A percentile compares a stretch with the other conserved stretches of the same genome.
phyloP scores from a whole-genome alignment of 306 rosid species.

The Prinsepia uniflora region DNA sequence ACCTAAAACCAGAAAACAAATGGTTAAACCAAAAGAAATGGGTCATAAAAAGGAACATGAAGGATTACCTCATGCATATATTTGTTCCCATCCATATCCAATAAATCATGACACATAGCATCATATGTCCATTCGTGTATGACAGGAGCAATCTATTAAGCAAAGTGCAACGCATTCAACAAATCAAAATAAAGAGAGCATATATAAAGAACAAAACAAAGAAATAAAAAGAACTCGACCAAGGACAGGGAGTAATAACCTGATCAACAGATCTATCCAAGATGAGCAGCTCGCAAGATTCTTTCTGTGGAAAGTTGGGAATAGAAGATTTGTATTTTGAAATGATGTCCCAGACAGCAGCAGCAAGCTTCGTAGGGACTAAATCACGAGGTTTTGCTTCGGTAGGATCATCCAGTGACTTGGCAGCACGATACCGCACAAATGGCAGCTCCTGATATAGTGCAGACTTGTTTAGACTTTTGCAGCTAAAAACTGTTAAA shows the following conservation, averaged over 20 bases:
- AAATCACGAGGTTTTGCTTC: constrained; percentile 42
- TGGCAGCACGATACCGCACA: constrained; percentile 64
- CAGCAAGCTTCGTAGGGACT: constrained; percentile 71
- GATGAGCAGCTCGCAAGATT: constrained; percentile 91
- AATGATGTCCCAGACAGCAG: constrained; percentile 64
- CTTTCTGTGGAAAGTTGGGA: constrained; percentile 72
- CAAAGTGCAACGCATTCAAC: constrained; percentile 20
- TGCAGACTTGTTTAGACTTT: constrained; percentile 15
- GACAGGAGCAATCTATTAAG: constrained; percentile 78
- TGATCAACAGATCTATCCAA: constrained; percentile 87
- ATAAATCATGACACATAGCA: constrained; percentile 90
- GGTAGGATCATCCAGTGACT: constrained; percentile 42
- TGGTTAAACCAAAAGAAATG: not conserved
- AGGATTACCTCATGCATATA: constrained; percentile 62
- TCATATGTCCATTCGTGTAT: constrained; percentile 99
- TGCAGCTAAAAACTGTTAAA: not conserved
- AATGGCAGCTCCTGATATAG: constrained; percentile 64
- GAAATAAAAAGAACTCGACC: constrained; percentile 1
- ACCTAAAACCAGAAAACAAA: not conserved
- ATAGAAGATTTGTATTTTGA: constrained; percentile 71
- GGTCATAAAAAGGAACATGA: constrained; percentile 19
- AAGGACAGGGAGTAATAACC: constrained; percentile 43
- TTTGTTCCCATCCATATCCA: constrained; percentile 83
- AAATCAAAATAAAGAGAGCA: constrained; percentile 21
- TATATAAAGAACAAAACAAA: not conserved